Evolutionary conservation across 345 rosid genomes (phyloP).

Genomic region (Citrus hindsii): DNA sequence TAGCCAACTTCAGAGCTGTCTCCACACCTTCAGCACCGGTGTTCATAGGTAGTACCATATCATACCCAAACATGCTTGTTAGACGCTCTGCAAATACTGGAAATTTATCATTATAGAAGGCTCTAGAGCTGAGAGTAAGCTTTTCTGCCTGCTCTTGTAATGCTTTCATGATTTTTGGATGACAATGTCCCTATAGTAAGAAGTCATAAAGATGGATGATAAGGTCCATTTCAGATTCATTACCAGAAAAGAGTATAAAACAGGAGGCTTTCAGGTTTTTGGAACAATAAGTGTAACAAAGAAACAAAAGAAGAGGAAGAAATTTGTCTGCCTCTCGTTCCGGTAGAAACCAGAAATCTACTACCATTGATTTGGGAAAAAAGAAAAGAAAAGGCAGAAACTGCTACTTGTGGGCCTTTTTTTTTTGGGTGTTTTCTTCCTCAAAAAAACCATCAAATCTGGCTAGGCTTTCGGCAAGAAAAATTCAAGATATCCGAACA

Average conservation of each 20-base stretch:
- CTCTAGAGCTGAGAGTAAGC: slow-evolving; percentile 85
- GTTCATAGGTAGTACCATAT: slow-evolving; percentile 98
- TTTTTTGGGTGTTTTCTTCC: background rate
- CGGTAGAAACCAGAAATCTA: background rate
- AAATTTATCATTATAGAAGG: slow-evolving; percentile 82
- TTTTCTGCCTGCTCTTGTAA: slow-evolving; percentile 77
- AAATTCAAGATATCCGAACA: background rate
- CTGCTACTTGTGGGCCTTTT: background rate
- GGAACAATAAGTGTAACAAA: background rate
- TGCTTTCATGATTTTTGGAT: slow-evolving; percentile 84
- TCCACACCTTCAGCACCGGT: slow-evolving; percentile 99
- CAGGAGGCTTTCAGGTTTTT: background rate
- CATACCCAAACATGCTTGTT: slow-evolving; percentile 84
- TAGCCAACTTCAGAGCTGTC: slow-evolving; percentile 88
- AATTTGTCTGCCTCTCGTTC: background rate
- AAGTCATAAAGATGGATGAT: slow-evolving; percentile 3
- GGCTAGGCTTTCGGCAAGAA: background rate
- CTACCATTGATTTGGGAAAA: background rate
- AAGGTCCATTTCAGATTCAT: slow-evolving; percentile 5
- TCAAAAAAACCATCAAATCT: background rate
- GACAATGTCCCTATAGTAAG: slow-evolving; percentile 80
- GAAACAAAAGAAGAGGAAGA: background rate
- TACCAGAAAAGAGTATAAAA: background rate
- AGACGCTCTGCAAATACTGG: slow-evolving; percentile 76
- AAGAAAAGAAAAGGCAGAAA: background rate